Percentiles rank a stretch among this genome's conserved stretches.
Evolutionary conservation across 768 basidiomycete genomes (phyloP).

Genomic region (Hypsizygus marmoreus): DNA sequence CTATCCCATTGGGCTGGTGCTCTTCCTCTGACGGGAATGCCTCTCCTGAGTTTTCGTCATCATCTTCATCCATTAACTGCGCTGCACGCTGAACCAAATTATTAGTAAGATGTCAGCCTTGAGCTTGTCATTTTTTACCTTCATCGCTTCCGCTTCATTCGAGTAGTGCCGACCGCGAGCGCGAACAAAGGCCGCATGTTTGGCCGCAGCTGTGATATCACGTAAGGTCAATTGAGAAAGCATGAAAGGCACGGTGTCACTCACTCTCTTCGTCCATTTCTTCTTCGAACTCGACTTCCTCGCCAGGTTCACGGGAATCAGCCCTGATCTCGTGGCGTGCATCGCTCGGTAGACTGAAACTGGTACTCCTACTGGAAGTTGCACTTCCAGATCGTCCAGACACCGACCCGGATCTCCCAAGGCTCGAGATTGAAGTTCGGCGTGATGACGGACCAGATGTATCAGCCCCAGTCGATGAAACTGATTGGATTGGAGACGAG

Average conservation of each 20-base stretch:
- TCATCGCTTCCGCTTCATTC: slow-evolving; percentile 92
- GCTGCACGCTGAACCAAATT: slow-evolving; percentile 56
- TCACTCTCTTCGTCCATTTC: slow-evolving; percentile 90
- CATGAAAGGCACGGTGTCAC: slow-evolving; percentile 24
- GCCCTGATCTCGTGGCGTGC: slow-evolving; percentile 60
- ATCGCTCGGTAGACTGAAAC: slow-evolving; percentile 78
- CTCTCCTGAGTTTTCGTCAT: slow-evolving; percentile 41
- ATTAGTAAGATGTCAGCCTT: slow-evolving; percentile 7
- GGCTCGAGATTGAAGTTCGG: slow-evolving; percentile 72
- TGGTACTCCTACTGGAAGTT: slow-evolving; percentile 76
- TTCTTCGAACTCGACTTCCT: slow-evolving; percentile 69
- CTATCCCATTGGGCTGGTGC: slow-evolving; percentile 29
- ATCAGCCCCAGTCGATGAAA: slow-evolving; percentile 62
- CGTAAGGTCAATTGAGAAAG: neutral
- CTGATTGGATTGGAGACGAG: slow-evolving; percentile 39
- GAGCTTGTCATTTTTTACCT: slow-evolving; percentile 47
- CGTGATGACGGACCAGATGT: slow-evolving; percentile 72
- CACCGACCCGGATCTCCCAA: slow-evolving; percentile 49
- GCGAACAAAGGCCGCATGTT: slow-evolving; percentile 79
- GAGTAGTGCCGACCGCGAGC: slow-evolving; percentile 86
- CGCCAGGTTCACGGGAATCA: slow-evolving; percentile 59
- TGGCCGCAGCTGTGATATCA: slow-evolving; percentile 63
- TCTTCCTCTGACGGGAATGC: slow-evolving; percentile 9
- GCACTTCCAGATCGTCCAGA: slow-evolving; percentile 63
- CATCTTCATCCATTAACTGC: slow-evolving; percentile 63